phyloP scores from a whole-genome alignment of 768 basidiomycete genomes.

The Udeniomyces megalosporus region DNA sequence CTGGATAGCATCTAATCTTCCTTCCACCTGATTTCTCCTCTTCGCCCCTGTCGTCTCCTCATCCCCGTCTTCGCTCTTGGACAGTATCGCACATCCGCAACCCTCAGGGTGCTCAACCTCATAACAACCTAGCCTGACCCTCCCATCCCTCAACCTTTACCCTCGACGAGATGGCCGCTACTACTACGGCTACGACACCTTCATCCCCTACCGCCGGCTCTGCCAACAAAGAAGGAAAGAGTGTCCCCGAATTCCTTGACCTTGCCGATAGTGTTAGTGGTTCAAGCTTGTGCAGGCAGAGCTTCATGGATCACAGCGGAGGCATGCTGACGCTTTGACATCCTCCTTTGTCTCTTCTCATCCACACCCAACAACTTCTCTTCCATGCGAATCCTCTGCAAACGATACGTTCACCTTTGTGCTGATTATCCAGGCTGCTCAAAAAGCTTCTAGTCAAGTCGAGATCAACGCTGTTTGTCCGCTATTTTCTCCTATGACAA shows the following conservation, averaged over 20 bases:
- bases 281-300: too few relatives aligned
- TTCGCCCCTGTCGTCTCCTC: too few relatives aligned
- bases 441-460: slow-evolving; percentile 70
- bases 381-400: not conserved
- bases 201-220: slow-evolving; percentile 10
- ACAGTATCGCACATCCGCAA: too few relatives aligned
- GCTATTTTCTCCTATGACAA: not conserved
- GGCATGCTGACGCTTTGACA: slow-evolving; percentile 16
- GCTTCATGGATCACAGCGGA: too few relatives aligned
- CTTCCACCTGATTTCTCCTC: too few relatives aligned
- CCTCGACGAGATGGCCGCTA: not conserved
- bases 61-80: too few relatives aligned
- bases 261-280: slow-evolving; percentile 73
- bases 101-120: too few relatives aligned
- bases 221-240: slow-evolving; percentile 24
- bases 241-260: slow-evolving; percentile 82
- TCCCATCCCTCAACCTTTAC: not conserved
- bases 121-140: too few relatives aligned
- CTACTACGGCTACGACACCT: slow-evolving; percentile 15
- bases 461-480: slow-evolving; percentile 65
- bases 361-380: not conserved
- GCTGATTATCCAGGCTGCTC: slow-evolving; percentile 43
- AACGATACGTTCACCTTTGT: too few relatives aligned
- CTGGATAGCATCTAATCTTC: too few relatives aligned
- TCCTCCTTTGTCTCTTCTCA: slow-evolving; percentile 20